Evolutionary conservation across 2,329 filamentous ascomycete genomes (phyloP), one percentile per base, ranked within the genome.

Genomic region (Dactylonectria macrodidyma): DNA sequence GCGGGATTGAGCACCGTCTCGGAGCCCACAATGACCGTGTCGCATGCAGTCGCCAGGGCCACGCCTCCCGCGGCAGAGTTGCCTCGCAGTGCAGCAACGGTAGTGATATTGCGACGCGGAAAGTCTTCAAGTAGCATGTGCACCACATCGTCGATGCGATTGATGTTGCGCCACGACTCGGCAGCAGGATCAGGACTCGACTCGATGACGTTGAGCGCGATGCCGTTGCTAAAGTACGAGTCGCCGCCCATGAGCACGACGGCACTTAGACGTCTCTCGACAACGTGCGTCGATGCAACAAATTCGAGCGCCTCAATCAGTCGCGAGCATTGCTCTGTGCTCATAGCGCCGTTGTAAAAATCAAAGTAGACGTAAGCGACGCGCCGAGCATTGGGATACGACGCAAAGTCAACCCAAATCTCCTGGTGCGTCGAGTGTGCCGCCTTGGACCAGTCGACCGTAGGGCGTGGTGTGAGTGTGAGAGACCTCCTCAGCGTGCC

Each of bases 261-360:
- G 8, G 66, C 62, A 24, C 68, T 12, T n/a, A 62, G 56, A 22
- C 22, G 41, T 19, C 41, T 59, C 41, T 59, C 56, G 36, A 57
- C 24, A 38, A 57, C 38, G 24, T 57, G 34, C 11, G 55, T 57
- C 16, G 41, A 48, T 11, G 44, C 41, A 16, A 69, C 66, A 5
- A 16, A 62, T 6, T 71, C 55, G 3, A 71, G 62, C 2, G 68
- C 66, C 38, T 71, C 62, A 10, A 71, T 52, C 5, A 71, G 66
- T 16, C 66, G 65, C 11, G 66, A 71, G 44, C 69, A 71, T 55
- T 71, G 65, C 5, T 50, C 26, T 0, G 69, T 71, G 48, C 66
- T 69, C 69, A 71, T 71, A 19, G 69, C 66, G 3, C 69, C 69
- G 12, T 71, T 71, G 34, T 71, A 71, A 38, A 71, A 71, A 5